Evolutionary conservation across 2,329 filamentous ascomycete genomes (phyloP), one percentile per base, ranked within the genome.

Genomic region (Tolypocladium guangdongense): DNA sequence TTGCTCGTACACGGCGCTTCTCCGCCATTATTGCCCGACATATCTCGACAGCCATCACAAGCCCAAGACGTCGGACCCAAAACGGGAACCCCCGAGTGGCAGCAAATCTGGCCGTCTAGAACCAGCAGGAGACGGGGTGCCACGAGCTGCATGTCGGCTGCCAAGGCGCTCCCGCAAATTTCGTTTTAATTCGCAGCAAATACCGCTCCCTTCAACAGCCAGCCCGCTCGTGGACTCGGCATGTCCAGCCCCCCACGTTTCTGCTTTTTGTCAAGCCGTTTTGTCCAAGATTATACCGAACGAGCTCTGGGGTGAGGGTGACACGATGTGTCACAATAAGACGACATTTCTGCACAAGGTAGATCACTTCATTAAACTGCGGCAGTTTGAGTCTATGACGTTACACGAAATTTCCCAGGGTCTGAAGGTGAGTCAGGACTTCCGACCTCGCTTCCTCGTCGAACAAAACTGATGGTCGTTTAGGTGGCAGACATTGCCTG

Each of bases 231-330:
- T 83, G 36, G 80, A 86, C 22, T 71, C 88, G 59, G 86, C 90
- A 1, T 89, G 83, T 18, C 80, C 87, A 0, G 58, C 73, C 3
- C 72, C 82, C 1, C 78, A 82, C 49, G 87, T 97, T 2, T 95
- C 91, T 4, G 86, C 88, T 0, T 97, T 95, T 64, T 96, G 90
- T 66, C 87, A 86, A 63, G 86, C 89, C 3, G 84, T 86, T 0
- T 64, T 96, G 33, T 74, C 73, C 22, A 87, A 80, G 54, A 72
- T 96, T 18, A 78, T 99, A 32, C 92, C 92, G 0, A 72, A 76
- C 45, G 79, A 74, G 3, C 86, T 96, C 54, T 95, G 88, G 83
- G 90, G 91, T 0, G 59, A 65, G 20, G 80, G 78, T 1, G 65
- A 76, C 1, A 67, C 69, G 0, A 77, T 78, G 37, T 53, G 59